phyloP scores from a whole-genome alignment of 345 rosid species.

The Pelargonium nanum region DNA sequence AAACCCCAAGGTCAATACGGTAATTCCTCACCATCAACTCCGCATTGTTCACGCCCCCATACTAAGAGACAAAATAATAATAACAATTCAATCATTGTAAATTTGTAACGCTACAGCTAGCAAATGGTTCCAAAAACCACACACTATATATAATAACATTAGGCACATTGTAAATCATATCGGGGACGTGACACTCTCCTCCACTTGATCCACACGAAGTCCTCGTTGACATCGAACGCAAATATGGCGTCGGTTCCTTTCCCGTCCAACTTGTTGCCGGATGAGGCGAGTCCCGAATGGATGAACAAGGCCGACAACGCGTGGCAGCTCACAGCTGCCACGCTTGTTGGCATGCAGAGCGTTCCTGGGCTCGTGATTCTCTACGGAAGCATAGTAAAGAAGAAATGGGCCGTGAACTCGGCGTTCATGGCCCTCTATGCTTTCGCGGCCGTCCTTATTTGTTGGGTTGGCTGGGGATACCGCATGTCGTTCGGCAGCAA shows the following conservation, averaged over 20 bases:
- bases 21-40: too few relatives aligned
- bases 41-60: too few relatives aligned
- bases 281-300: slow-evolving; percentile 36
- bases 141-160: too few relatives aligned
- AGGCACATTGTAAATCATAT: too few relatives aligned
- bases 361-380: slow-evolving; percentile 60
- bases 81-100: too few relatives aligned
- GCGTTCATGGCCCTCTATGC: slow-evolving; percentile 74
- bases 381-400: slow-evolving; percentile 58
- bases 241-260: not conserved
- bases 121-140: too few relatives aligned
- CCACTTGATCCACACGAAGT: too few relatives aligned
- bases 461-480: slow-evolving; percentile 71
- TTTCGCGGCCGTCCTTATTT: slow-evolving; percentile 47
- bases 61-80: too few relatives aligned
- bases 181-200: too few relatives aligned
- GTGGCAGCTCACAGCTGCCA: slow-evolving; percentile 61
- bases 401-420: slow-evolving; percentile 72
- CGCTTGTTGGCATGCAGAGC: slow-evolving; percentile 56
- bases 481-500: slow-evolving; percentile 39
- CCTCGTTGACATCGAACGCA: not conserved
- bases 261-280: slow-evolving; percentile 30
- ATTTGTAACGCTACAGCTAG: too few relatives aligned
- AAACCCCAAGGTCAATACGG: too few relatives aligned
- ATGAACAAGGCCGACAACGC: slow-evolving; percentile 67